Conservation (phyloP, 2,329 filamentous ascomycete genomes). For the Madurella fahalii region DNA sequence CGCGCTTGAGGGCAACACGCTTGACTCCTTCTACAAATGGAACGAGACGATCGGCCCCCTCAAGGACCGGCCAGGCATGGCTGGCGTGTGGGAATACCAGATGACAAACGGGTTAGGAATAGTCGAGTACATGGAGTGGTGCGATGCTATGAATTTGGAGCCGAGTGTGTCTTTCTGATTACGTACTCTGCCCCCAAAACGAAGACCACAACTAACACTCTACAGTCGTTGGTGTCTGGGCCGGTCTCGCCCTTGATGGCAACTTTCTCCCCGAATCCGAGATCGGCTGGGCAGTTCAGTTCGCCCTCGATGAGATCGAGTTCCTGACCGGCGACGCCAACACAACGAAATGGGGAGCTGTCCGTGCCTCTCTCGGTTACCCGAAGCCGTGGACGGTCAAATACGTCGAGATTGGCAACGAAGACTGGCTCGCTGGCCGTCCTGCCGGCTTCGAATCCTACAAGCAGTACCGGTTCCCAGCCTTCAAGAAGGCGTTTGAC, state of each 20-base stretch:
- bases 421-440: constrained; percentile 57
- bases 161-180: constrained; percentile 24
- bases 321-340: constrained; percentile 53
- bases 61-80: constrained; percentile 50
- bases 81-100: constrained; percentile 56
- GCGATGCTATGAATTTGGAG: constrained; percentile 56
- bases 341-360: constrained; percentile 49
- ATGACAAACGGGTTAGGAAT: constrained; percentile 60
- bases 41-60: constrained; percentile 52
- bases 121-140: constrained; percentile 58
- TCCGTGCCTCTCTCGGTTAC: constrained; percentile 57
- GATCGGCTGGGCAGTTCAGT: constrained; percentile 54
- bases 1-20: constrained; percentile 50
- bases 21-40: constrained; percentile 47
- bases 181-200: no score
- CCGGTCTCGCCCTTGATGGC: constrained; percentile 52
- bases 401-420: constrained; percentile 65
- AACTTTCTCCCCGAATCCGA: constrained; percentile 47
- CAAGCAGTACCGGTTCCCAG: constrained; percentile 53
- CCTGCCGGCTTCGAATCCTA: constrained; percentile 44
- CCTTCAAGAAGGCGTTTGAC: constrained; percentile 55
- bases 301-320: constrained; percentile 60
- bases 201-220: no score
- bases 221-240: constrained; percentile 51
- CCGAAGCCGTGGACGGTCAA: constrained; percentile 56